A percentile compares a stretch with the other conserved stretches of the same genome.
These are phyloP conservation scores for Galerina sulciceps DNA, from an alignment of 768 basidiomycete species.

Conservation along the genomic window DNA sequence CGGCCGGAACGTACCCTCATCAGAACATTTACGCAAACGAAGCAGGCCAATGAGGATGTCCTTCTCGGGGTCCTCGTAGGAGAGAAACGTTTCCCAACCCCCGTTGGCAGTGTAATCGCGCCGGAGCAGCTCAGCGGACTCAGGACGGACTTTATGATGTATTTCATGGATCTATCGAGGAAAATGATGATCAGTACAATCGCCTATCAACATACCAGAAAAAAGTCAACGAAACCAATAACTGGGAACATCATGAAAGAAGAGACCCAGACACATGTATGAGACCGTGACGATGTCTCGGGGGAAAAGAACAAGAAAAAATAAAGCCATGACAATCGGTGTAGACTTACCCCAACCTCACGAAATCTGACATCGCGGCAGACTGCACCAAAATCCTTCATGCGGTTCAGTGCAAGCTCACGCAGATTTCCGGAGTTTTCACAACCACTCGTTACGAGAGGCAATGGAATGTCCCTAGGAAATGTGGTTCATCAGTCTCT, in stretches of 20 bases:
- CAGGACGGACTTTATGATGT: conserved; percentile 95
- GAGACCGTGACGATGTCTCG: conserved; percentile 13
- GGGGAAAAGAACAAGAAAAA: neutral
- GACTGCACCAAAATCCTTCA: conserved; percentile 99
- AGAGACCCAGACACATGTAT: neutral
- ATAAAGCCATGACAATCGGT: neutral
- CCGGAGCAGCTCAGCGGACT: conserved; percentile 92
- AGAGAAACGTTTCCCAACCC: conserved; percentile 99
- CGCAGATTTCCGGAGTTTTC: conserved; percentile 97
- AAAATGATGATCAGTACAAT: conserved; percentile 5
- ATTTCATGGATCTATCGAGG: conserved; percentile 89
- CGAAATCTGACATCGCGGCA: conserved; percentile 97
- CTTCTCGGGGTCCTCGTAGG: conserved; percentile 96
- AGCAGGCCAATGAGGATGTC: conserved; percentile 96
- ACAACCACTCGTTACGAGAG: conserved; percentile 94
- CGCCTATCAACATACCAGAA: neutral
- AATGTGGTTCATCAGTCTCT: conserved; percentile 9
- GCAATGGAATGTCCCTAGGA: conserved; percentile 91
- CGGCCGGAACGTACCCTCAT: conserved; percentile 95
- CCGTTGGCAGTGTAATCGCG: conserved; percentile 97
- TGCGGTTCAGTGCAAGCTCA: conserved; percentile 92
- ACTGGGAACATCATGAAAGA: conserved; percentile 8
- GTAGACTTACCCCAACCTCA: conserved; percentile 87
- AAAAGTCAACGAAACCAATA: conserved; percentile 4
- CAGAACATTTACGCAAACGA: conserved; percentile 91